phyloP scores from a whole-genome alignment of 768 basidiomycete genomes.

The Mycena olivaceomarginata region DNA sequence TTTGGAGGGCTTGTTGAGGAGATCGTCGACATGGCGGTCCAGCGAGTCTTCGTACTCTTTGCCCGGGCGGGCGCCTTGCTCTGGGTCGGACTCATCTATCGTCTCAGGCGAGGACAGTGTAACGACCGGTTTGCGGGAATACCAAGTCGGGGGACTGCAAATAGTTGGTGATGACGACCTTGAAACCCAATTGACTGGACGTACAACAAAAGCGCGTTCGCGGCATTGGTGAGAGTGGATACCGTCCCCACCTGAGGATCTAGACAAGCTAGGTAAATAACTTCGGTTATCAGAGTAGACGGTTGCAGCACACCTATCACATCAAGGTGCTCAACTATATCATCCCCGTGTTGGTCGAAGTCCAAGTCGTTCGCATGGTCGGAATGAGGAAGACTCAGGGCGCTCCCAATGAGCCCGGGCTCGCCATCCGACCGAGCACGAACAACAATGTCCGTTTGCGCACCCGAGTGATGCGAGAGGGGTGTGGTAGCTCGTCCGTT shows the following conservation, averaged over 20 bases:
- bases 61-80: conserved; percentile 46
- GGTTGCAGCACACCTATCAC: conserved; percentile 73
- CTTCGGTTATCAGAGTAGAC: conserved; percentile 6
- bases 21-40: conserved; percentile 88
- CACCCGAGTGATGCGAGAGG: conserved; percentile 51
- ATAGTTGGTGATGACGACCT: background rate
- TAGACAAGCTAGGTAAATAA: conserved; percentile 45
- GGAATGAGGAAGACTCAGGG: conserved; percentile 60
- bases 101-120: conserved; percentile 65
- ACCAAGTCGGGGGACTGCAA: conserved; percentile 81
- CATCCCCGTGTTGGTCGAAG: conserved; percentile 73
- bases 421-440: conserved; percentile 55
- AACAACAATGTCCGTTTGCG: conserved; percentile 63
- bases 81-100: conserved; percentile 52
- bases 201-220: conserved; percentile 86
- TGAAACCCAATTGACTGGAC: conserved; percentile 26
- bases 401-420: conserved; percentile 66
- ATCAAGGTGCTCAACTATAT: conserved; percentile 90
- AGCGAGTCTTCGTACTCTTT: conserved; percentile 67
- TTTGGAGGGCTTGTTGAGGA: conserved; percentile 78
- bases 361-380: conserved; percentile 54
- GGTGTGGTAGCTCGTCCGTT: conserved; percentile 30
- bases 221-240: conserved; percentile 85
- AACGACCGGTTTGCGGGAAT: conserved; percentile 82
- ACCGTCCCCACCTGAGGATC: conserved; percentile 87